A percentile compares a stretch with the other conserved stretches of the same genome.
Evolutionary conservation across 2,329 filamentous ascomycete genomes (phyloP).

Genomic region (Ceratocystis smalleyi): DNA sequence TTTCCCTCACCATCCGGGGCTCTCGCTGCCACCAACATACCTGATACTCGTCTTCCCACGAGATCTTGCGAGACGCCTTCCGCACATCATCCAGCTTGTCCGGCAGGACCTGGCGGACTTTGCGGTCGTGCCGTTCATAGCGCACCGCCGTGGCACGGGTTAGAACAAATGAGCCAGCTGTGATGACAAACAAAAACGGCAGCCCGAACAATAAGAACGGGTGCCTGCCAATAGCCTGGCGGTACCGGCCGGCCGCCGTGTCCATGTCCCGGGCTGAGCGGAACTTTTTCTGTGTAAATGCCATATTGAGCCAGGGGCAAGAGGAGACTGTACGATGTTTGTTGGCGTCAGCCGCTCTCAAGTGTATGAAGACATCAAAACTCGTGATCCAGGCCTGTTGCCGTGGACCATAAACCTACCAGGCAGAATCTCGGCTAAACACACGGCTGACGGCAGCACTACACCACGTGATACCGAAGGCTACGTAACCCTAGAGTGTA

Average conservation of each 20-base stretch:
- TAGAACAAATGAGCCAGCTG: slow-evolving; percentile 83
- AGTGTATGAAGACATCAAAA: background rate
- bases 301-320: slow-evolving; percentile 4
- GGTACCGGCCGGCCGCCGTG: slow-evolving; percentile 61
- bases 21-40: slow-evolving; percentile 36
- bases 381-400: background rate
- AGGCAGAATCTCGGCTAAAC: no score
- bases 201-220: slow-evolving; percentile 90
- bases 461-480: background rate
- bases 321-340: background rate
- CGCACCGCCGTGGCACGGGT: slow-evolving; percentile 86
- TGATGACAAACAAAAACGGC: slow-evolving; percentile 78
- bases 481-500: background rate
- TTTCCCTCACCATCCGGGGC: background rate
- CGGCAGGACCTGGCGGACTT: slow-evolving; percentile 67
- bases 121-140: slow-evolving; percentile 85
- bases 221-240: slow-evolving; percentile 54
- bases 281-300: slow-evolving; percentile 13
- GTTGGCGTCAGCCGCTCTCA: no score
- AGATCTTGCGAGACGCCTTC: slow-evolving; percentile 52
- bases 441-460: no score
- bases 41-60: slow-evolving; percentile 76
- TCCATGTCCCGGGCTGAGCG: slow-evolving; percentile 44
- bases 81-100: slow-evolving; percentile 78
- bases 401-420: no score